These are phyloP conservation scores for Mallotus japonicus DNA, from an alignment of 441 rosid species.

Conservation along the genomic window DNA sequence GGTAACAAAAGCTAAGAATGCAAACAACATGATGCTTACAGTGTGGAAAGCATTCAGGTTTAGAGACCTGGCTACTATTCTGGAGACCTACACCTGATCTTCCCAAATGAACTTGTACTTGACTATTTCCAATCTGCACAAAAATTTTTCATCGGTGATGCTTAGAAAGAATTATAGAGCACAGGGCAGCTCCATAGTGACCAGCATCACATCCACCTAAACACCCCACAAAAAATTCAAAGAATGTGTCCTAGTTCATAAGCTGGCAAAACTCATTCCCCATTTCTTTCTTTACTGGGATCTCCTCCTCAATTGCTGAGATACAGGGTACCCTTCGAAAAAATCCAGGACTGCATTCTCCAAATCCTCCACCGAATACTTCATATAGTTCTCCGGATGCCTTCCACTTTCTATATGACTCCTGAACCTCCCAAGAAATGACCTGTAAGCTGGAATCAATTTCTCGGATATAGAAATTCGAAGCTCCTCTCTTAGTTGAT, in stretches of 20 bases:
- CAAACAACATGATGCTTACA: slow-evolving; percentile 49
- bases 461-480: slow-evolving; percentile 77
- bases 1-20: slow-evolving; percentile 27
- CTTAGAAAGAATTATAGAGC: slow-evolving; percentile 26
- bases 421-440: slow-evolving; percentile 85
- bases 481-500: slow-evolving; percentile 86
- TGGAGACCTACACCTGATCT: slow-evolving; percentile 28
- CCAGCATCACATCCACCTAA: slow-evolving; percentile 41
- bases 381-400: slow-evolving; percentile 93
- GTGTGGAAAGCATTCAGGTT: slow-evolving; percentile 49
- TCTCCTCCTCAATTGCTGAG: slow-evolving; percentile 77
- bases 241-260: slow-evolving; percentile 65
- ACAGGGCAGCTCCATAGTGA: slow-evolving; percentile 25
- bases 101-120: slow-evolving; percentile 15
- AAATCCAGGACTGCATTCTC: slow-evolving; percentile 83
- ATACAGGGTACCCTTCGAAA: slow-evolving; percentile 74
- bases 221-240: slow-evolving; percentile 56
- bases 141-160: slow-evolving; percentile 10
- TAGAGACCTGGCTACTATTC: slow-evolving; percentile 31
- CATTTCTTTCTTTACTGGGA: slow-evolving; percentile 49
- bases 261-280: slow-evolving; percentile 31
- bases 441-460: slow-evolving; percentile 81
- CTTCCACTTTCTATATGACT: slow-evolving; percentile 86
- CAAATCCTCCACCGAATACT: slow-evolving; percentile 80
- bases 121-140: slow-evolving; percentile 18